These are phyloP conservation scores for Talaromyces sp. DNA, from an alignment of 2,329 filamentous ascomycete genomes.

Conservation along the genomic window DNA sequence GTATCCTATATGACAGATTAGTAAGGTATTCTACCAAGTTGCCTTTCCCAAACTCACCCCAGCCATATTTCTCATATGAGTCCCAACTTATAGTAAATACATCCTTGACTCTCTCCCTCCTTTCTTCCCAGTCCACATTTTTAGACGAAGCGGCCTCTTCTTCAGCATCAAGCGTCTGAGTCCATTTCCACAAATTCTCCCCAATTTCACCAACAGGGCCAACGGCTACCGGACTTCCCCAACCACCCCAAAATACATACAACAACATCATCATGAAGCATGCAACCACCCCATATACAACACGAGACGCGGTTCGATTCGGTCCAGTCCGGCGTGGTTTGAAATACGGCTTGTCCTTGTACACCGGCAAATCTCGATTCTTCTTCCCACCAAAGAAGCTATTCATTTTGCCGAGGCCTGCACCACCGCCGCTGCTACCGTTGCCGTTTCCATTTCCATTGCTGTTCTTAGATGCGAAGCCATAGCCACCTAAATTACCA, in stretches of 20 bases:
- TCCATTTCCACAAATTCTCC: slow-evolving; percentile 54
- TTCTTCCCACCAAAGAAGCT: slow-evolving; percentile 57
- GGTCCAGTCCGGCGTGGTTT: slow-evolving; percentile 53
- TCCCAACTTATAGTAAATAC: slow-evolving; percentile 91
- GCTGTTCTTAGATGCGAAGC: slow-evolving; percentile 26
- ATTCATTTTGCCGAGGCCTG: slow-evolving; percentile 59
- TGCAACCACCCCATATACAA: slow-evolving; percentile 53
- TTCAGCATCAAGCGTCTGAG: slow-evolving; percentile 46
- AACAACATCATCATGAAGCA: slow-evolving; percentile 51
- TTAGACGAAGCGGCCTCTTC: slow-evolving; percentile 26
- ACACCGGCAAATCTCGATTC: slow-evolving; percentile 74
- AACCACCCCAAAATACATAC: slow-evolving; percentile 58
- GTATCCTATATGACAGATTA: slow-evolving; percentile 23
- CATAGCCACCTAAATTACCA: slow-evolving; percentile 36
- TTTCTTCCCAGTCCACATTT: slow-evolving; percentile 67
- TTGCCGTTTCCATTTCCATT: slow-evolving; percentile 40
- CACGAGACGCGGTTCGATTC: slow-evolving; percentile 62
- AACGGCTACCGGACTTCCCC: slow-evolving; percentile 23
- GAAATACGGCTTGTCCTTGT: slow-evolving; percentile 95
- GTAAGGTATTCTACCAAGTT: slow-evolving; percentile 24
- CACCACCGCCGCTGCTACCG: slow-evolving; percentile 19
- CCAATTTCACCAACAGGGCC: slow-evolving; percentile 33
- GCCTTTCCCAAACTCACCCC: slow-evolving; percentile 62
- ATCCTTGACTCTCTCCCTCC: slow-evolving; percentile 78
- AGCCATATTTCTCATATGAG: slow-evolving; percentile 86